Evolutionary conservation across 108 stramenopile species (phyloP), one percentile per base, ranked within the genome.

Genomic region (Stephanodiscus triporus): DNA sequence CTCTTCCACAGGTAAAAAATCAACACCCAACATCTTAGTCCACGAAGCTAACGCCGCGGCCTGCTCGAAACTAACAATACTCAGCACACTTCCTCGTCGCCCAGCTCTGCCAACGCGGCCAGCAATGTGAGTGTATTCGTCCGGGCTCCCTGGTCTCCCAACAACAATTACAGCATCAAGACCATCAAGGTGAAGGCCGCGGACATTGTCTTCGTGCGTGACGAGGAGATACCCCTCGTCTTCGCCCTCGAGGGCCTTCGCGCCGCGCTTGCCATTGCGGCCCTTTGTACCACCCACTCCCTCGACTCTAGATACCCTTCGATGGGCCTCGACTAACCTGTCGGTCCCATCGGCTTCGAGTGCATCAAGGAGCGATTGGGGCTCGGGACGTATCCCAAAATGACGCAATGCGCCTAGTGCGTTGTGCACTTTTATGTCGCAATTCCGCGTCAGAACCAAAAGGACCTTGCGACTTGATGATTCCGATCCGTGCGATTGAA

Each of bases 121-220:
- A 20, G 97, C 97, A 76, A 98, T 94, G 73, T 98, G 97, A 1
- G 89, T 90, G 83, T 98, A 98, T 71, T 97, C 96, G 75, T 98
- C 97, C 0, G 94, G 91, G 38, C 92, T 85, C n/a, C 73, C 71
- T 5, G 97, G 90, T 66, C 84, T 81, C 27, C 95, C 91, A 29
- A 96, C 85, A 40, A 95, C 80, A 27, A 98, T 70, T 16, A 98
- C 96, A 0, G 78, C 82, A 67, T 94, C 92, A 2, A 97, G 75
- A 7, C 84, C 88, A 60, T 92, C 91, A 47, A 98, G 75, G 79
- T 98, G 96, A 43, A 98, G 76, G 19, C 97, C 97, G 38, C 97
- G 85, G n/a, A 96, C 91, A 51, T 88, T 85, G 58, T 96, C 96
- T 78, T 96, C 96, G 23, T 91, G 91, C 9, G 96, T 94, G 0